phyloP scores from a whole-genome alignment of 2,329 filamentous ascomycete species.

The Botrytis pseudocinerea region DNA sequence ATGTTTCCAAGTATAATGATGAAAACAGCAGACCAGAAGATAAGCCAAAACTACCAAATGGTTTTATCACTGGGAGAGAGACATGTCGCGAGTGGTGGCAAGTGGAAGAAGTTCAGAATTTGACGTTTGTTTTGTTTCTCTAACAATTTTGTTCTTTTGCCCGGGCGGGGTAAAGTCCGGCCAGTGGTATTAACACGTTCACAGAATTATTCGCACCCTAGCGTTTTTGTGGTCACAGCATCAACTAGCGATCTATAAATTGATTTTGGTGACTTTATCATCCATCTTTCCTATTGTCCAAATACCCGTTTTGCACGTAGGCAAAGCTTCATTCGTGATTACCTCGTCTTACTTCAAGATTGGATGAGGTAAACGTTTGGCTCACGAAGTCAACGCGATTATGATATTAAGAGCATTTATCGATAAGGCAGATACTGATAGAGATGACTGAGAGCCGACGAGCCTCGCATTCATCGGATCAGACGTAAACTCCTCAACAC shows the following conservation, averaged over 20 bases:
- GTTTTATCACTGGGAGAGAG: background rate
- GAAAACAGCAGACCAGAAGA: background rate
- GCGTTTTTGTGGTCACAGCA: background rate
- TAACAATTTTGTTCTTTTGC: background rate
- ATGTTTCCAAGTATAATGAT: background rate
- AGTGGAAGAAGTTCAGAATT: background rate
- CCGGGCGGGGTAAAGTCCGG: background rate
- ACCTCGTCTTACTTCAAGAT: background rate
- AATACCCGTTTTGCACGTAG: background rate
- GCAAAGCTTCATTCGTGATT: background rate
- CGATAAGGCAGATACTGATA: background rate
- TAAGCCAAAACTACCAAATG: background rate
- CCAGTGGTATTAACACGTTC: background rate
- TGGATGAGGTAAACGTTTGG: background rate
- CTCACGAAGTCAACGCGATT: background rate
- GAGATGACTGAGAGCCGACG: background rate
- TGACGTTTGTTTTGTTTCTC: background rate
- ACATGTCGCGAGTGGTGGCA: background rate
- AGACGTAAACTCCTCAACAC: background rate
- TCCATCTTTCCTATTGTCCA: background rate
- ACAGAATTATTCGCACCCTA: background rate
- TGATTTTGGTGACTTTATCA: background rate
- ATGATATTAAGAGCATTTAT: background rate
- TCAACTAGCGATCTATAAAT: background rate
- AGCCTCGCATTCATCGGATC: background rate